phyloP scores from a whole-genome alignment of 2,329 filamentous ascomycete species.

The Nannizziopsis barbatae region DNA sequence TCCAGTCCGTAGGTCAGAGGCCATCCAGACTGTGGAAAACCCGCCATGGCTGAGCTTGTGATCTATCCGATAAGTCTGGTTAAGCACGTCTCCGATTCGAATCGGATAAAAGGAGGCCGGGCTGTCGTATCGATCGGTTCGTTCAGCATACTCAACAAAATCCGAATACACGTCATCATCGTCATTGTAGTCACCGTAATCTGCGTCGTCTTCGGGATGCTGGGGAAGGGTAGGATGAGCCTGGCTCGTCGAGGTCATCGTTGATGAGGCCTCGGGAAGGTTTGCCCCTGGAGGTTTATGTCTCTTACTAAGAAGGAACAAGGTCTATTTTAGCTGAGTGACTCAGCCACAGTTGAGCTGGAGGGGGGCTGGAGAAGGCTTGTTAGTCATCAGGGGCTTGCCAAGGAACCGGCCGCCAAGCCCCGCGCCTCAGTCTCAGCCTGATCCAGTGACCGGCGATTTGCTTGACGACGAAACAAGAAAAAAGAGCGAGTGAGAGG shows the following conservation, averaged over 20 bases:
- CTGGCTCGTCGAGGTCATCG: slow-evolving; percentile 2
- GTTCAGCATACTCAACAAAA: background rate
- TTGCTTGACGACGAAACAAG: no score
- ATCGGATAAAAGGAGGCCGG: slow-evolving; percentile 13
- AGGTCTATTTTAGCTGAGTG: no score
- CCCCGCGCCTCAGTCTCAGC: no score
- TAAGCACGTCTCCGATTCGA: slow-evolving; percentile 13
- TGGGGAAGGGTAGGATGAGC: background rate
- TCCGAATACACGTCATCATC: background rate
- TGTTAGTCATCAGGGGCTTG: no score
- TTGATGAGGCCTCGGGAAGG: no score
- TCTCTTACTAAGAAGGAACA: no score
- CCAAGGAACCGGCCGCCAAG: no score
- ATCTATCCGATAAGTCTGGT: slow-evolving; percentile 13
- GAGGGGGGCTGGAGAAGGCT: no score
- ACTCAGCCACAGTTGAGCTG: no score
- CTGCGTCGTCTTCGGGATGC: slow-evolving; percentile 1
- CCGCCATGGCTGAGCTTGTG: slow-evolving; percentile 15
- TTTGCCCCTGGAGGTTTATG: no score
- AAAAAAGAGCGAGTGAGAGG: no score
- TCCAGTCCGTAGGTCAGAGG: slow-evolving; percentile 12
- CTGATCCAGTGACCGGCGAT: no score
- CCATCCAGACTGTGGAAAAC: slow-evolving; percentile 16
- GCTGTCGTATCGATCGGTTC: background rate
- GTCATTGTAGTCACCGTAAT: slow-evolving; percentile 1